Base-by-base conservation (phyloP, 129 eudicot genomes). In the Daucus carota region DNA sequence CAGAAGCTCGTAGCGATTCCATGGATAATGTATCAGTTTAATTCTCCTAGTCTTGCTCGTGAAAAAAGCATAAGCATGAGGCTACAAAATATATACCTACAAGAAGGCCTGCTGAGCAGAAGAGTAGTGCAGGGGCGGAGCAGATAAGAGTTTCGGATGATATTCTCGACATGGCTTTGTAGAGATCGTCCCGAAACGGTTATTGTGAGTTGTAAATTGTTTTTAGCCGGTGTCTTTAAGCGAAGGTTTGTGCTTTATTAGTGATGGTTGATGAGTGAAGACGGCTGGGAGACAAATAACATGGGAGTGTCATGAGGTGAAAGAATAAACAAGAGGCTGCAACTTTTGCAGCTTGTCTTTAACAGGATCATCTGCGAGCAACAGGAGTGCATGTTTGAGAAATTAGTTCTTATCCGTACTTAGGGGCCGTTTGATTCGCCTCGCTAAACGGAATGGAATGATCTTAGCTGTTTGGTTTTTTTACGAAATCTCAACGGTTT, bases 11-110 rank as follows among this genome's bases (percentile, higher is more conserved):
- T 57, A 87, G 92, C 13, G 96, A 74, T 81, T 87, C 84, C 70
- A 90, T 82, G 44, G 92, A 78, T 79, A 84, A 85, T 7, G 87
- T 90, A 78, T 85, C 92, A 43, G 86, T 79, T 86, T n/a, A n/a
- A n/a, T n/a, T 90, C 96, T 44, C 89, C 96, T 92, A 87, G 87
- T 8, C 34, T 62, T 63, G 70, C 38, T 11, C 34, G 3, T 63
- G 70, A 26, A 26, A 63, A 18, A 63, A 12, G 29, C 13, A 14
- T 8, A n/a, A 20, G 26, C 6, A 22, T 22, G 32, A 59, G 68
- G 7, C 69, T 28, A 16, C 70, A 63, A 14, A 29, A 22, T 52
- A 63, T 63, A 63, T 31, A 60, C 17, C 17, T 60, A 26, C 68
- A 60, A 13, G 16, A 9, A 2, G 43, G 43, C 43, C 43, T 40